phyloP scores from a whole-genome alignment of 2,329 filamentous ascomycete species.

The Cladosporium cucumerinum region DNA sequence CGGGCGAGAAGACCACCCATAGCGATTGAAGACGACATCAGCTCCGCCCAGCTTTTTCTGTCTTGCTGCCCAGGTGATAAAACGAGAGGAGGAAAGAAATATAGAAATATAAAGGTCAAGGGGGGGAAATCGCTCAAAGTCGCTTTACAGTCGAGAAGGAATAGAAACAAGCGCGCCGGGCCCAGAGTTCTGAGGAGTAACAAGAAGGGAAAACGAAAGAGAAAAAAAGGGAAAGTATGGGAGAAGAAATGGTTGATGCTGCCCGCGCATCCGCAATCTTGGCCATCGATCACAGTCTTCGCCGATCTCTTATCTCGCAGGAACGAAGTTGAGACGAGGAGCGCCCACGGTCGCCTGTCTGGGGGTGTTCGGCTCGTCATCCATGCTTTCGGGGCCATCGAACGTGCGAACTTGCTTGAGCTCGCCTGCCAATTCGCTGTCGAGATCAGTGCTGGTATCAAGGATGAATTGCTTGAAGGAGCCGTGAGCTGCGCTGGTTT shows the following conservation, averaged over 20 bases:
- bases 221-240: background rate
- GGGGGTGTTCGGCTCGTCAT: constrained; percentile 8
- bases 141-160: background rate
- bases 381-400: background rate
- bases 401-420: background rate
- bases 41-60: background rate
- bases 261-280: background rate
- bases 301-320: background rate
- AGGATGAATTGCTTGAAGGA: constrained; percentile 12
- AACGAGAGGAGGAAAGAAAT: background rate
- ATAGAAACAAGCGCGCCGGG: background rate
- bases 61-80: background rate
- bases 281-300: no score
- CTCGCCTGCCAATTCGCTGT: constrained; percentile 2
- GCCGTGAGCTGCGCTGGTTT: background rate
- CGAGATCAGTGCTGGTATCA: constrained; percentile 5
- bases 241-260: background rate
- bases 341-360: constrained; percentile 8
- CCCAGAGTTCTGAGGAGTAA: background rate
- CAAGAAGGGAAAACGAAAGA: background rate
- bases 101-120: no score
- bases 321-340: background rate
- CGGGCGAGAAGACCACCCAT: background rate
- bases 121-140: background rate
- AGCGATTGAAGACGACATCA: background rate